Base-by-base conservation (phyloP, 2,329 filamentous ascomycete species). In the Beauveria brongniartii region DNA sequence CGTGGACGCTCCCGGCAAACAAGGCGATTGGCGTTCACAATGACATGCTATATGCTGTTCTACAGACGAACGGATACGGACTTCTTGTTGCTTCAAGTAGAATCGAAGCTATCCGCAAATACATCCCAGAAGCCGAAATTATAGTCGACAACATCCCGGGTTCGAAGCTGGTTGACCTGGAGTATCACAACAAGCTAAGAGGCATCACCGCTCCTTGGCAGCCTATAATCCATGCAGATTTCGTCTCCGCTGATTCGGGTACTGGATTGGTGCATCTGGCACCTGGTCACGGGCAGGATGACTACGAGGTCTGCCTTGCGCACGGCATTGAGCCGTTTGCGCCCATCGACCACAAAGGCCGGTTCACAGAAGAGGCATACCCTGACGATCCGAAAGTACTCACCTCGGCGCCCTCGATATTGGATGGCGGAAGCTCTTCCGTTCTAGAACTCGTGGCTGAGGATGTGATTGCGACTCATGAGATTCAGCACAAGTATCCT, bases 1-100 rank as follows among this genome's bases (percentile, higher is more conserved):
- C 94, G 0, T 99, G 94, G 94, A 99, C 94, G 0, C 78, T 99
- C 5, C 93, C 94, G 0, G 92, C 93, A 2, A 99, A 99, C 71
- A 86, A 85, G 70, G 92, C 91, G 0, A 92, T 99, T 71, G 92
- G 91, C 2, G 82, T 97, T 41, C 86, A 91, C 67, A 77, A 83
- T 7, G 85, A 90, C 44, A 75, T 97, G 63, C 78, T 85, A 48
- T 99, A 97, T 71, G 79, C 80, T 4, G 73, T 96, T 22, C 77
- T 95, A 43, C 77, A 80, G 59, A 77, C 82, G 1, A 77, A 78
- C 0, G 71, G 71, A 0, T 79, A 86, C 65, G 84, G 85, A 20
- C 77, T 93, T 2, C 73, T 97, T 3, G 80, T 97, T 52, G 91
- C 90, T 0, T 79, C 85, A 55, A 86, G 84, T 44, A 84, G 92